phyloP scores from a whole-genome alignment of 1,139 yeast species.

The Petasospora fabianii region DNA sequence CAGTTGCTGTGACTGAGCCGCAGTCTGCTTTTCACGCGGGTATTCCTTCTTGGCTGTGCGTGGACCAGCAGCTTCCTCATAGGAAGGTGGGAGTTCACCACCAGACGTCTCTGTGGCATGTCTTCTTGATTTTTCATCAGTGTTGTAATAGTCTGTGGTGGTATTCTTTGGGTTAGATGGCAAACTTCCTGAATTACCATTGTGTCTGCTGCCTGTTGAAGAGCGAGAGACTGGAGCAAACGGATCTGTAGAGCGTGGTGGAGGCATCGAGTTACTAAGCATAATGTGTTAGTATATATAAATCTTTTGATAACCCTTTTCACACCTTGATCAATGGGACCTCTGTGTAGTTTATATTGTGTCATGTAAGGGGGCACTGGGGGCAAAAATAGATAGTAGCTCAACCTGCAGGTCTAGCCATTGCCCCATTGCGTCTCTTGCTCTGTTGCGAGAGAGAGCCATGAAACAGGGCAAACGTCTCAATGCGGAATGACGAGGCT shows the following conservation, averaged over 20 bases:
- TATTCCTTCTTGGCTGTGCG: slow-evolving; percentile 39
- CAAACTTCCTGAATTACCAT: slow-evolving; percentile 2
- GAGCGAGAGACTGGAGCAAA: slow-evolving; percentile 43
- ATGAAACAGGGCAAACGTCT: too few relatives aligned
- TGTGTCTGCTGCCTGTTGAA: slow-evolving; percentile 25
- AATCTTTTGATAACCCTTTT: too few relatives aligned
- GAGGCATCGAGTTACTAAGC: slow-evolving; percentile 25
- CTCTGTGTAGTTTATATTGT: too few relatives aligned
- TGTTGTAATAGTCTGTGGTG: slow-evolving; percentile 15
- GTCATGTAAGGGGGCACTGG: too few relatives aligned
- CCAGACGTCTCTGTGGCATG: slow-evolving; percentile 3
- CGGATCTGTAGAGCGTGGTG: slow-evolving; percentile 50
- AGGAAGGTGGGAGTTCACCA: slow-evolving; percentile 48
- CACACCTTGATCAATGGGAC: too few relatives aligned
- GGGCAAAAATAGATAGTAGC: too few relatives aligned
- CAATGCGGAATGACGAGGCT: too few relatives aligned
- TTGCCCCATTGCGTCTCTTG: too few relatives aligned
- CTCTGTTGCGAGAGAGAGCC: too few relatives aligned
- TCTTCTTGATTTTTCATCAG: slow-evolving; percentile 22
- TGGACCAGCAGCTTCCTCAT: slow-evolving; percentile 65
- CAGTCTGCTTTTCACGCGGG: slow-evolving; percentile 45
- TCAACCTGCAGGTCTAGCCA: too few relatives aligned
- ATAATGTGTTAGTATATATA: background rate
- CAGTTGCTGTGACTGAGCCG: slow-evolving; percentile 12
- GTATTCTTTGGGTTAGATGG: slow-evolving; percentile 15